Base-by-base conservation (phyloP, 2,329 filamentous ascomycete genomes). In the Phaeosphaeria sp. region DNA sequence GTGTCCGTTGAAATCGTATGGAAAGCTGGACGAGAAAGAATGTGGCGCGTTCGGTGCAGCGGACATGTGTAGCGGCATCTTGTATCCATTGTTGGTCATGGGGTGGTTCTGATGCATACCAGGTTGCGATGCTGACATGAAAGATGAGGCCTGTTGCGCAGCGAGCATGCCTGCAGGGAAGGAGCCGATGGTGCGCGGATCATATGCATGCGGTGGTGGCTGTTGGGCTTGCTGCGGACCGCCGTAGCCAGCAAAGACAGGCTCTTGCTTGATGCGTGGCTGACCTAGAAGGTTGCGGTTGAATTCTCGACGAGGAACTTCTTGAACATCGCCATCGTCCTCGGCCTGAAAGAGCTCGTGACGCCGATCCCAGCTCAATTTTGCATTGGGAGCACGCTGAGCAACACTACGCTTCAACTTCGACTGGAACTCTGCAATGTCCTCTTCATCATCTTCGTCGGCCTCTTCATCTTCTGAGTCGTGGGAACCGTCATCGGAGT, bases 251-350 rank as follows among this genome's bases (percentile, higher is more conserved):
- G 30, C 7, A 18, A 54, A 18, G 18, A 25, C 20, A 6, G 45
- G 52, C 33, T 49, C 52, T 15, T 42, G n/a, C 45, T 44, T 54
- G 44, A 49, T 47, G 8, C 33, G 17, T 25, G 15, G 45, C 22
- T 33, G 17, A n/a, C 6, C 21, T n/a, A 33, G 46, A 18, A 25
- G 13, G 27, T 49, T 22, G 9, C 17, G 44, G 25, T 22, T 9
- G 6, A 25, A 25, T 6, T 25, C 22, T 22, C 17, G 44, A 21
- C 11, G 17, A 27, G 44, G 17, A n/a, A 25, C 21, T 3, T 25
- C 44, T 47, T 25, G 21, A 15, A 47, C 8, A 9, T 47, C 20
- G 4, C 6, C 22, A n/a, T 27, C 44, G 20, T 27, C 21, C 44
- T 47, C 21, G n/a, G n/a, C n/a, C n/a, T n/a, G n/a, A n/a, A 25